Base-by-base conservation (phyloP, 495 filamentous ascomycete species). In the Tuber microsphaerosporum region DNA sequence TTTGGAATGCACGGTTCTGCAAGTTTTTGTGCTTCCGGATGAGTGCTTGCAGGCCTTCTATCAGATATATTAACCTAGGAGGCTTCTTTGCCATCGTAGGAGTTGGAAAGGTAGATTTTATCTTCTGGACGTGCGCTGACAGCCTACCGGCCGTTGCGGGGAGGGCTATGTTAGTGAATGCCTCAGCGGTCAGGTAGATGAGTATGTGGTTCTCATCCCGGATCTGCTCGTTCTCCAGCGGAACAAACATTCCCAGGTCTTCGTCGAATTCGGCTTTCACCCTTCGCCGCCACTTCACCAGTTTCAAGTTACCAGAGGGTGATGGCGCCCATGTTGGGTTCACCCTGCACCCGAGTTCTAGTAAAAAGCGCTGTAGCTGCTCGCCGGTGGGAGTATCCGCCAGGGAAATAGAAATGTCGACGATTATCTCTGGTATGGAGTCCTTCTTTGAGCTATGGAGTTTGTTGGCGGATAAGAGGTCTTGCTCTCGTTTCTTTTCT, bases 381-480 rank as follows among this genome's bases (percentile, higher is more conserved):
- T 84, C 86, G 8, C 84, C 86, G 39, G 90, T 82, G 44, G 83
- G 86, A 10, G 82, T 83, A 20, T 83, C 85, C 20, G 86, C 83
- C 12, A 95, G 83, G 16, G 86, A 86, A 12, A 80, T 84, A 1
- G 92, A 87, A 34, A 97, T 85, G 83, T 94, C 91, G 7, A 93
- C 86, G n/a, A 97, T 91, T 92, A 97, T 95, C 84, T 97, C 93
- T 1, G 87, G 88, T 0, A 88, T 88, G 0, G 92, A 90, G 22
- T 90, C 86, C 79, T 93, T 95, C 84, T 92, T 93, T 83, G 92
- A 89, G 0, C 88, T 91, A 71, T 89, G 90, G 5, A 91, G 84
- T 81, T 90, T 93, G 84, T 97, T 95, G 69, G 90, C 91, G 70
- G 90, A 90, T 17, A 89, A 88, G 16, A 94, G 84, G 61, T 93